Evolutionary conservation across 208 protist species (phyloP).

Genomic region (Leishmania tropica): DNA sequence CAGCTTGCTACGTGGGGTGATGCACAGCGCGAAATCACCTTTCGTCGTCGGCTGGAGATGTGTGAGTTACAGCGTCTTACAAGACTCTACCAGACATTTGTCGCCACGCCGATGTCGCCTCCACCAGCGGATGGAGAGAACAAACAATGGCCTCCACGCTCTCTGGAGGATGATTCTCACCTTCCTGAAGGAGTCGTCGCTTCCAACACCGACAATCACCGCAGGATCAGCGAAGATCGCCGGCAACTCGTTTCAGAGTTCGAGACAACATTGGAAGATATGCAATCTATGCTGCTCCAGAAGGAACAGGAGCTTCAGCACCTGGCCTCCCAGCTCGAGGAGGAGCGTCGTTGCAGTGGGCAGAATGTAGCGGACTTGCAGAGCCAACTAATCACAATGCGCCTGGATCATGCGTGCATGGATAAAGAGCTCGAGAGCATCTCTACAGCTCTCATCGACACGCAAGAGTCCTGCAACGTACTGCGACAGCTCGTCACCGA

Average conservation of each 20-base stretch:
- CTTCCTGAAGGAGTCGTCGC: background rate
- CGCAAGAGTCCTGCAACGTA: constrained; percentile 17
- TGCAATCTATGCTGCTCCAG: constrained; percentile 14
- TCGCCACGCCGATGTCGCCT: background rate
- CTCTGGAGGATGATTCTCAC: background rate
- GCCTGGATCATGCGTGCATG: constrained; percentile 20
- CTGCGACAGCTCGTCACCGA: constrained; percentile 15
- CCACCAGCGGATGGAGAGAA: background rate
- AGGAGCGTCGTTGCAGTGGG: constrained; percentile 12
- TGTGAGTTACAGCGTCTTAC: constrained; percentile 18
- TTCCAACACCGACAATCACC: background rate
- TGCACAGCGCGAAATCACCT: constrained; percentile 3
- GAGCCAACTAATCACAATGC: constrained; percentile 21
- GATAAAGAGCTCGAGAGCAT: constrained; percentile 22
- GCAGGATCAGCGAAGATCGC: background rate
- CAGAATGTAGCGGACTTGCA: constrained; percentile 14
- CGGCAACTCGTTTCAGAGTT: constrained; percentile 22
- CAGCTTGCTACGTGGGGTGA: constrained; percentile 15
- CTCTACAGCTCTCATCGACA: constrained; percentile 22
- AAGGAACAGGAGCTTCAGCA: constrained; percentile 23
- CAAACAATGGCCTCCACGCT: background rate
- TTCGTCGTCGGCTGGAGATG: constrained; percentile 5
- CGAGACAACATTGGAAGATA: constrained; percentile 14
- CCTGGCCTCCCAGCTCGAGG: constrained; percentile 12
- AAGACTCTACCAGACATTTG: constrained; percentile 13